Conservation (phyloP, 768 basidiomycete species). For the Tricholoma saponaceum region DNA sequence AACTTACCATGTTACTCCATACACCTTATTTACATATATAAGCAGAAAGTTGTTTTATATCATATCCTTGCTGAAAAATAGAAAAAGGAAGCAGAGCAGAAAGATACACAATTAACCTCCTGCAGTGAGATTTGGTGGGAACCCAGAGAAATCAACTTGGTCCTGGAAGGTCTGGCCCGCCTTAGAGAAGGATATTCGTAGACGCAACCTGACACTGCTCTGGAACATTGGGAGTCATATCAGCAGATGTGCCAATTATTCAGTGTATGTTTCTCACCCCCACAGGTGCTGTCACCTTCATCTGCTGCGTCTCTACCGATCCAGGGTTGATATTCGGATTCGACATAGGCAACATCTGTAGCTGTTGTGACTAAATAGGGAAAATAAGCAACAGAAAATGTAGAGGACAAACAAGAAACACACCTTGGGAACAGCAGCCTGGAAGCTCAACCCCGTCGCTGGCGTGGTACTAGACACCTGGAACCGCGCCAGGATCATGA, state of each 20-base stretch:
- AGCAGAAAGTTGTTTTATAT: conserved; percentile 1
- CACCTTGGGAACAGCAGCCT: conserved; percentile 96
- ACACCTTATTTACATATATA: conserved; percentile 1
- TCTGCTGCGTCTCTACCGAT: conserved; percentile 87
- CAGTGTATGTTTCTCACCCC: conserved; percentile 55
- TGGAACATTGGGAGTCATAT: conserved; percentile 25
- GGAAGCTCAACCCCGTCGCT: conserved; percentile 77
- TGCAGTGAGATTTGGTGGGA: conserved; percentile 72
- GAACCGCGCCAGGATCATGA: conserved; percentile 89
- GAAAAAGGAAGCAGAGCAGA: not conserved
- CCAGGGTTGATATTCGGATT: conserved; percentile 76
- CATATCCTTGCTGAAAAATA: conserved; percentile 6
- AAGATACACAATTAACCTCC: conserved; percentile 27
- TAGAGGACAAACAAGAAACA: conserved; percentile 5
- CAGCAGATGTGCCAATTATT: conserved; percentile 4
- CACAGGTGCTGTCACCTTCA: conserved; percentile 84
- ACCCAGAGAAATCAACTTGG: conserved; percentile 91
- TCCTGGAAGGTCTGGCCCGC: conserved; percentile 76
- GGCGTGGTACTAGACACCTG: conserved; percentile 53
- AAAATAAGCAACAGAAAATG: not conserved
- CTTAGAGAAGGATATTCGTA: conserved; percentile 78
- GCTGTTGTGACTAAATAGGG: conserved; percentile 74
- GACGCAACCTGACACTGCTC: conserved; percentile 79
- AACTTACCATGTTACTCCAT: conserved; percentile 7
- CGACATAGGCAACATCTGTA: conserved; percentile 98